A percentile compares a stretch with the other conserved stretches of the same genome.
Evolutionary conservation across 805 yeast species (phyloP).

Genomic region (Saturnispora ahearnii): DNA sequence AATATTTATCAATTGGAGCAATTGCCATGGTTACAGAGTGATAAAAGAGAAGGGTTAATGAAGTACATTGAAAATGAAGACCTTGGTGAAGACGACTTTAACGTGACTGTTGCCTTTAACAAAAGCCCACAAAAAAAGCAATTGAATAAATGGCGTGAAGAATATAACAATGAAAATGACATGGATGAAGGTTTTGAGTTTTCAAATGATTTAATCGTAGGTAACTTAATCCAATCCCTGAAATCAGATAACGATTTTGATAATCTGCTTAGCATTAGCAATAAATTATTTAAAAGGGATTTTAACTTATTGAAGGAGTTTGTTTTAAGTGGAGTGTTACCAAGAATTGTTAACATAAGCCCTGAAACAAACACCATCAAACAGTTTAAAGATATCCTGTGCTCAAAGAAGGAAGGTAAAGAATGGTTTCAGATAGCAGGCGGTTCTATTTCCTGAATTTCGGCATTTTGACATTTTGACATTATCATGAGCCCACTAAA

Average conservation of each 20-base stretch:
- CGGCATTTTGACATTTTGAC: not conserved
- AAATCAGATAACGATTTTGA: not conserved
- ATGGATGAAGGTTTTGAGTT: not conserved
- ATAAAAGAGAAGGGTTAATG: not conserved
- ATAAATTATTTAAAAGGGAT: not conserved
- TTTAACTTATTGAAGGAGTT: not conserved
- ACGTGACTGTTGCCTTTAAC: not conserved
- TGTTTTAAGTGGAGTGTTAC: not conserved
- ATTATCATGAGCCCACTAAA: not conserved
- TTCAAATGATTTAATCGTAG: not conserved
- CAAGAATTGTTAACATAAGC: not conserved
- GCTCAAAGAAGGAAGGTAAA: not conserved
- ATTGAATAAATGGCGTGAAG: not conserved
- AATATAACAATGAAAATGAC: not conserved
- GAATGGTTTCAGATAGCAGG: conserved; percentile 5
- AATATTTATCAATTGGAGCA: not conserved
- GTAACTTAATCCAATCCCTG: not conserved
- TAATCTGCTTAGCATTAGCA: not conserved
- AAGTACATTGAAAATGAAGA: not conserved
- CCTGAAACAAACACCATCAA: not conserved
- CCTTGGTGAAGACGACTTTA: not conserved
- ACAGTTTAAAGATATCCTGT: not conserved
- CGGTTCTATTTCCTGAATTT: not conserved
- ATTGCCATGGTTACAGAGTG: not conserved
- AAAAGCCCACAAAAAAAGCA: not conserved